These are phyloP conservation scores for Kregervanrija delftensis DNA, from an alignment of 805 yeast species.

Conservation along the genomic window DNA sequence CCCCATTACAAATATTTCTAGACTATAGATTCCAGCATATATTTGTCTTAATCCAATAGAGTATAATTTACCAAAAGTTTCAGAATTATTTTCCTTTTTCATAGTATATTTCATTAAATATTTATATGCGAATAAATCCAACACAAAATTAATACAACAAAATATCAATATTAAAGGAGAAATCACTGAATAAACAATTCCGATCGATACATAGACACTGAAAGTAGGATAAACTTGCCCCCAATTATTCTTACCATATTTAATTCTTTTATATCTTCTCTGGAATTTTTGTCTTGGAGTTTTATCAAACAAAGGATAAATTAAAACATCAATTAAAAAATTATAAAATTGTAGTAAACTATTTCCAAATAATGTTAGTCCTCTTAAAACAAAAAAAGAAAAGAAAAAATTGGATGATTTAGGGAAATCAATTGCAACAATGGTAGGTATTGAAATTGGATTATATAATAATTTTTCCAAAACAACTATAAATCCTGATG, in stretches of 20 bases:
- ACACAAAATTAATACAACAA: constrained; percentile 46
- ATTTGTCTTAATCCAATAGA: constrained; percentile 71
- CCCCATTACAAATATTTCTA: constrained; percentile 75
- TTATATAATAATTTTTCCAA: constrained; percentile 54
- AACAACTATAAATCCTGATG: constrained; percentile 67
- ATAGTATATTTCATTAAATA: constrained; percentile 58
- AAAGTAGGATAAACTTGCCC: constrained; percentile 74
- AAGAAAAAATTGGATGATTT: constrained; percentile 82
- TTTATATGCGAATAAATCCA: constrained; percentile 61
- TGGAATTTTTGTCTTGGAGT: constrained; percentile 57
- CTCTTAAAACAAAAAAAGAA: constrained; percentile 68
- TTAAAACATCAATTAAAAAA: constrained; percentile 34
- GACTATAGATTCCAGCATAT: constrained; percentile 74
- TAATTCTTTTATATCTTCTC: constrained; percentile 29
- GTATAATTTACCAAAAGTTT: constrained; percentile 64
- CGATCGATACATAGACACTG: constrained; percentile 72
- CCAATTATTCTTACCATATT: constrained; percentile 50
- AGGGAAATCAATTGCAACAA: constrained; percentile 74
- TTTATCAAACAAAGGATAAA: constrained; percentile 31
- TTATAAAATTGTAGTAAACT: constrained; percentile 55
- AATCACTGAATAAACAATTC: constrained; percentile 68
- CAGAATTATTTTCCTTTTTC: constrained; percentile 44
- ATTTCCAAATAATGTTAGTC: constrained; percentile 69
- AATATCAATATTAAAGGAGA: constrained; percentile 72
- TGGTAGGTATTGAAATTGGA: constrained; percentile 65